These are phyloP conservation scores for Peronospora belbahrii DNA, from an alignment of 352 stramenopile genomes.

Conservation along the genomic window DNA sequence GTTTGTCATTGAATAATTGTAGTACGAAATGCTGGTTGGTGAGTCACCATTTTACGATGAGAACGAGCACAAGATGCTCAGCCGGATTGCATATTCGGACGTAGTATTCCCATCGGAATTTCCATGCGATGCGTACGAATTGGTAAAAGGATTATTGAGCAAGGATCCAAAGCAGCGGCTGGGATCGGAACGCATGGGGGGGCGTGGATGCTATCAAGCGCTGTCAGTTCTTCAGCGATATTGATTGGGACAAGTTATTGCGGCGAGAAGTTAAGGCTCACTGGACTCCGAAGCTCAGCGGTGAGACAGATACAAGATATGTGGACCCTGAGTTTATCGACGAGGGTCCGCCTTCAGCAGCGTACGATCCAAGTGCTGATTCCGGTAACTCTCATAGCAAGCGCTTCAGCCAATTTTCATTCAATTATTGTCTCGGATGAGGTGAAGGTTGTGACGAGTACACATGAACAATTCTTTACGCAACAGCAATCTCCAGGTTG, in stretches of 20 bases:
- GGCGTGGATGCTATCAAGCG: constrained; percentile 67
- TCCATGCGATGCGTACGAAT: constrained; percentile 58
- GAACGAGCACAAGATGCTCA: constrained; percentile 86
- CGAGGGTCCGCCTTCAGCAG: constrained; percentile 72
- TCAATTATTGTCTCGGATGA: constrained; percentile 76
- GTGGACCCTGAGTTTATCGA: constrained; percentile 86
- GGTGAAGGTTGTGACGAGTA: too few relatives aligned
- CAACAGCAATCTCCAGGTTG: constrained; percentile 8
- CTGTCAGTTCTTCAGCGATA: constrained; percentile 60
- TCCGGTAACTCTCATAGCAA: constrained; percentile 66
- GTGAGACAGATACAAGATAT: constrained; percentile 83
- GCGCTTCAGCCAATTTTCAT: constrained; percentile 87
- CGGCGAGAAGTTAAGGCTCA: constrained; percentile 64
- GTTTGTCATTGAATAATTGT: constrained; percentile 11
- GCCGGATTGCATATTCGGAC: constrained; percentile 70
- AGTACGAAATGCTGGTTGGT: constrained; percentile 86
- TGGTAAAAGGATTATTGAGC: constrained; percentile 62
- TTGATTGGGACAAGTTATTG: constrained; percentile 72
- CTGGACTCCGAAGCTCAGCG: constrained; percentile 79
- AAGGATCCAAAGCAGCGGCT: constrained; percentile 70
- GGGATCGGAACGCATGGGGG: constrained; percentile 51
- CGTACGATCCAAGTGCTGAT: constrained; percentile 61
- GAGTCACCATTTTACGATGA: constrained; percentile 86
- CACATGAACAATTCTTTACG: neutral
- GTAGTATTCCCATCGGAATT: constrained; percentile 74